Evolutionary conservation across 2,329 filamentous ascomycete genomes (phyloP), one percentile per base, ranked within the genome.

Genomic region (Hortaea sp.): DNA sequence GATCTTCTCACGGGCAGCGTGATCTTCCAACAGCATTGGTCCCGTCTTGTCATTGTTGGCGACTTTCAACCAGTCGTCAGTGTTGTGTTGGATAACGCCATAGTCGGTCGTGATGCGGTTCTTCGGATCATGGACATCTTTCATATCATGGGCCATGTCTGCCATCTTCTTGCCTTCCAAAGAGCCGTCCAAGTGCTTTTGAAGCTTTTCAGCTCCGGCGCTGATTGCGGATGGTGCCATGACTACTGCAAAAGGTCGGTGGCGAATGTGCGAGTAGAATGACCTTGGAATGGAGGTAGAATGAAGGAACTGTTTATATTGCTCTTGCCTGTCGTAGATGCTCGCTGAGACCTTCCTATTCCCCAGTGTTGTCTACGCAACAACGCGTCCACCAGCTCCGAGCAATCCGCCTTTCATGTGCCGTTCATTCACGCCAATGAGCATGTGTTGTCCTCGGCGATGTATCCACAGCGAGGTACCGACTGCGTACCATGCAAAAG

Each of bases 31-130:
- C 0, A 89, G 68, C 57, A 66, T 63, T 0, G 86, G 84, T 0
- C 86, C 86, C 1, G 73, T 79, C 46, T 79, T 70, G 41, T 85
- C 74, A 3, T 79, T 72, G 32, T 69, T 79, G 28, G 70, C 75
- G 5, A 82, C 73, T 44, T 77, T 79, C 45, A 94, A 70, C 86
- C 85, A 92, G 61, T 88, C 76, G 58, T 94, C 53, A 1, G 82
- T 82, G 57, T 83, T 83, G 38, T 71, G 69, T 57, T 88, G 76
- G 65, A 82, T 86, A 29, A 83, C 79, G 20, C 88, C 88, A 66
- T 76, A 86, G 58, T 94, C 87, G 42, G 82, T 83, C 0, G 86
- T 90, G 53, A 88, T 78, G 35, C 76, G 73, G 30, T 74, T 70
- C 34, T 78, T 73, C 42, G 59, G 54, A 47, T 75, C 66, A 39